Conservation (phyloP, 2,329 filamentous ascomycete species). For the Cladosporium sphaerospermum region DNA sequence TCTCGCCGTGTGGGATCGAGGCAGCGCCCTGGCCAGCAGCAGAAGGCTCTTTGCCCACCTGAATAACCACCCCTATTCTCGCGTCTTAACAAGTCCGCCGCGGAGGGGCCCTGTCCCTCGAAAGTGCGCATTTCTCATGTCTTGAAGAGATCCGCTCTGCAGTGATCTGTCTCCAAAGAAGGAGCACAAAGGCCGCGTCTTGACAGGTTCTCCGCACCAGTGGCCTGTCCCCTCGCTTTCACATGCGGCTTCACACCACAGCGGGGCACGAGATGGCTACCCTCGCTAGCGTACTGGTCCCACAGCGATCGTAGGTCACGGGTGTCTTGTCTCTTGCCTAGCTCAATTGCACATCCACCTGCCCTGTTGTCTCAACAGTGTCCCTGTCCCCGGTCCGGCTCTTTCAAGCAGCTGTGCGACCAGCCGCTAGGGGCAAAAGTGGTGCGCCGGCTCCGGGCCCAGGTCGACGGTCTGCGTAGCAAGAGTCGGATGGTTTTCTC, state of each 20-base stretch:
- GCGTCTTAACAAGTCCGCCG: not conserved
- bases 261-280: not conserved
- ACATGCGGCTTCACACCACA: not conserved
- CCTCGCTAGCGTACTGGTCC: not conserved
- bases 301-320: not conserved
- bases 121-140: not conserved
- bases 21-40: not conserved
- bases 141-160: not conserved
- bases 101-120: not conserved
- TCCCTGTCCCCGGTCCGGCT: not conserved
- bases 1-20: not conserved
- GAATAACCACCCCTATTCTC: not conserved
- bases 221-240: conserved; percentile 1
- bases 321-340: no score
- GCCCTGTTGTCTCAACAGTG: not conserved
- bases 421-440: not conserved
- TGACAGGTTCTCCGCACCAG: not conserved
- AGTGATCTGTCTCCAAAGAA: not conserved
- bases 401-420: not conserved
- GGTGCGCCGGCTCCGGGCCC: not conserved
- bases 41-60: not conserved
- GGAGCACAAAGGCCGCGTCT: not conserved
- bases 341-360: no score
- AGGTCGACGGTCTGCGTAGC: not conserved
- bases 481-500: not conserved